Base-by-base conservation (phyloP, 257 asterid genomes). In the Solanum medicagineum region DNA sequence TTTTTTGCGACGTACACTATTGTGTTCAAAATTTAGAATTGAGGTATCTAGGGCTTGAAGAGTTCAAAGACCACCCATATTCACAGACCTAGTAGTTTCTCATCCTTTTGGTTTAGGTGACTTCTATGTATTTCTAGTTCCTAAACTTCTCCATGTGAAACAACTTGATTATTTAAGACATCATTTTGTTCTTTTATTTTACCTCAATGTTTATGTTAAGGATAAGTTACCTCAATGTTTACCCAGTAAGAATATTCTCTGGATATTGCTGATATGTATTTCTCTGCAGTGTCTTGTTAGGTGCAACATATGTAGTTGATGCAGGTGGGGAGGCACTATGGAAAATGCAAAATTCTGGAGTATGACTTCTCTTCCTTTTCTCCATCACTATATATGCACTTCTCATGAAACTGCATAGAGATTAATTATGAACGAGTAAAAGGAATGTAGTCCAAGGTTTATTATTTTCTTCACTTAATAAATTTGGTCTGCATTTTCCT, bases 321-420 rank as follows among this genome's bases (percentile, higher is more conserved):
- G 91, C 93, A 2, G 87, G 94, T 40, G 92, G 94, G 90, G 85
- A 88, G 88, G 91, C 98, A 13, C 89, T 96, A 15, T 94, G 99
- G 98, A 87, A 91, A 82, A 89, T 84, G 92, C 93, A 77, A 65
- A 96, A 96, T 86, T 83, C 93, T 26, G 99, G 98, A 93, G 98
- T 95, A 93, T 84, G 91, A 49, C 44, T 44, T 68, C 81, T 83
- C 54, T 81, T 81, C 63, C 79, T 73, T 29, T 15, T 29, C 53
- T 19, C 24, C 20, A 44, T n/a, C 15, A 44, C 24, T 63, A 4
- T 81, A 8, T 10, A 12, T 55, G 9, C 54, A 66, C 8, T 80
- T 63, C 2, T 19, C 26, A 1, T 62, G 60, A 49, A 45, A 60
- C 36, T 15, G 26, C 26, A 57, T 55, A n/a, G 57, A 57, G 40